Conservation (phyloP, 2,329 filamentous ascomycete species). For the Leptographium flavum region DNA sequence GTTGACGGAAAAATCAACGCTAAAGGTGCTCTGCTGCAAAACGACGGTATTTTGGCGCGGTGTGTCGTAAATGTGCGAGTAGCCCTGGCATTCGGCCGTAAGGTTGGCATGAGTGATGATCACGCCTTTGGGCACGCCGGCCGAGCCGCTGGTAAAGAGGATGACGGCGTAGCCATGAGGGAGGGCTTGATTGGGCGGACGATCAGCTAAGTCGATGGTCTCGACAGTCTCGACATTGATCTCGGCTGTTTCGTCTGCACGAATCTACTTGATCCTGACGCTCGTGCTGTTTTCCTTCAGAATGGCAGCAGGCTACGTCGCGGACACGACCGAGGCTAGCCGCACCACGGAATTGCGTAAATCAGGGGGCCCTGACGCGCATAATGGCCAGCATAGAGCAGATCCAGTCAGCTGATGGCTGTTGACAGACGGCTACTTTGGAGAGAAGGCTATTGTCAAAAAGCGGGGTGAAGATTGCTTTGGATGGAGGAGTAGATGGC, state of each 20-base stretch:
- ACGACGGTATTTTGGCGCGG: slow-evolving; percentile 13
- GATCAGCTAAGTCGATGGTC: too few relatives aligned
- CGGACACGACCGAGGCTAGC: slow-evolving; percentile 13
- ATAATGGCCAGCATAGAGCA: slow-evolving; percentile 35
- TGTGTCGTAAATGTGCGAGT: slow-evolving; percentile 20
- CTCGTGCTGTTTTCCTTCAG: background rate
- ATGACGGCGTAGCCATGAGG: slow-evolving; percentile 16
- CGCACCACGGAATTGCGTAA: slow-evolving; percentile 27
- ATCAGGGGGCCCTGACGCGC: slow-evolving; percentile 44
- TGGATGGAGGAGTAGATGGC: too few relatives aligned
- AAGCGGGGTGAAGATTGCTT: too few relatives aligned
- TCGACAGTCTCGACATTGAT: background rate
- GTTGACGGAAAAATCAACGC: slow-evolving; percentile 26
- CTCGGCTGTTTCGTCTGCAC: background rate
- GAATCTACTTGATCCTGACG: background rate
- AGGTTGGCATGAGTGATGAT: slow-evolving; percentile 42
- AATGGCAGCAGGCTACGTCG: slow-evolving; percentile 2
- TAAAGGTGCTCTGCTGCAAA: slow-evolving; percentile 16
- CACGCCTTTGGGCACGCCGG: slow-evolving; percentile 42
- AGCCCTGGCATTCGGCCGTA: slow-evolving; percentile 20
- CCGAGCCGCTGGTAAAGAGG: slow-evolving; percentile 45
- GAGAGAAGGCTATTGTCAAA: too few relatives aligned
- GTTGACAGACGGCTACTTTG: background rate
- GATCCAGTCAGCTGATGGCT: background rate
- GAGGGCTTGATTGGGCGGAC: background rate